phyloP scores from a whole-genome alignment of 164 flowering plant species.

The Vitis riparia region DNA sequence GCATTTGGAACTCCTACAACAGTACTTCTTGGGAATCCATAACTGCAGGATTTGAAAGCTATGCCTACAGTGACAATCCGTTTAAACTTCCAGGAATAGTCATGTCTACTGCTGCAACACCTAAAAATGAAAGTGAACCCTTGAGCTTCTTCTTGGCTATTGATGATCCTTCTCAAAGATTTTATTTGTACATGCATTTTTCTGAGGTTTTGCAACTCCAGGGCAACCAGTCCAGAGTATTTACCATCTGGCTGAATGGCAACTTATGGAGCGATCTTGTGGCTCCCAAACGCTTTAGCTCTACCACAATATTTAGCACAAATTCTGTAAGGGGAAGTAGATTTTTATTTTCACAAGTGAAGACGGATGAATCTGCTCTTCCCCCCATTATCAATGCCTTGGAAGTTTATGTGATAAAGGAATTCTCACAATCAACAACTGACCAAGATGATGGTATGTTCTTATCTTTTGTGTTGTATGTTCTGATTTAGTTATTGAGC shows the following conservation, averaged over 20 bases:
- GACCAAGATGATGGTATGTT: constrained; percentile 30
- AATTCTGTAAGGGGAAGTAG: background rate
- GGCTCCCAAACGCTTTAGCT: constrained; percentile 7
- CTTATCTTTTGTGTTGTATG: background rate
- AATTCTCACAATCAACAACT: constrained; percentile 23
- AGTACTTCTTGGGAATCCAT: background rate
- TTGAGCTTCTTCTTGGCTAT: constrained; percentile 16
- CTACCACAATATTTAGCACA: constrained; percentile 6
- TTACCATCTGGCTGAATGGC: constrained; percentile 28
- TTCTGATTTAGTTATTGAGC: no score
- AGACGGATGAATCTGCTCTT: constrained; percentile 28
- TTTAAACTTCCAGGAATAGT: constrained; percentile 8
- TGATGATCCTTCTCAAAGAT: constrained; percentile 5
- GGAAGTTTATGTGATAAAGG: constrained; percentile 27
- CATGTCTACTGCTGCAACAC: constrained; percentile 28
- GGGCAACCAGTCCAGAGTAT: constrained; percentile 29
- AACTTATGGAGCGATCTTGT: background rate
- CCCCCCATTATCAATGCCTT: constrained; percentile 55
- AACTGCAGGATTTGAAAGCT: constrained; percentile 3
- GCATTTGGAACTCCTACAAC: constrained; percentile 24
- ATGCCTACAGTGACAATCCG: background rate
- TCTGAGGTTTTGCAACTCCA: constrained; percentile 31
- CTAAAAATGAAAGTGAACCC: constrained; percentile 8
- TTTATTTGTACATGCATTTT: constrained; percentile 35
- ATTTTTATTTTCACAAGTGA: background rate